A percentile compares a stretch with the other conserved stretches of the same genome.
Evolutionary conservation across 495 filamentous ascomycete species (phyloP).

Genomic region (Penicillium robsamsonii): DNA sequence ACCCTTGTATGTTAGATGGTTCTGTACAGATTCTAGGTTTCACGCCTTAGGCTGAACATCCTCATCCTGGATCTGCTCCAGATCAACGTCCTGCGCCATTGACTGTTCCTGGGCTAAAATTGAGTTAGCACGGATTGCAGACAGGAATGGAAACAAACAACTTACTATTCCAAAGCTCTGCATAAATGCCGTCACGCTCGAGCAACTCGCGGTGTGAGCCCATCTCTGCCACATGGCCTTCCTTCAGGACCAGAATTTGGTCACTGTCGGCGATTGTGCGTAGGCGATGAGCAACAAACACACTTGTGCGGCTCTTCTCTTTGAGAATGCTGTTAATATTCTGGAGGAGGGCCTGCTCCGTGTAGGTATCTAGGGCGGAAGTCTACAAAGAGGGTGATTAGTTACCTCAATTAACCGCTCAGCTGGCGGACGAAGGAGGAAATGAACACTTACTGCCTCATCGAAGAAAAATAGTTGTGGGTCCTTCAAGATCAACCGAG

Average conservation of each 20-base stretch:
- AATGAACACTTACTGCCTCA: constrained; percentile 64
- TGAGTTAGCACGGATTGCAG: constrained; percentile 4
- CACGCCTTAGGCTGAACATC: constrained; percentile 3
- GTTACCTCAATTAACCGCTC: constrained; percentile 9
- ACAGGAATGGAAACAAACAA: neutral
- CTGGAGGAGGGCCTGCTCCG: constrained; percentile 83
- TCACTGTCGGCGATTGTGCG: constrained; percentile 94
- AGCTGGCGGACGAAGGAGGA: neutral
- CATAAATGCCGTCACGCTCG: constrained; percentile 76
- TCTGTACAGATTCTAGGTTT: neutral
- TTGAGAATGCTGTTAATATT: constrained; percentile 93
- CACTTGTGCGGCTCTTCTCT: constrained; percentile 83
- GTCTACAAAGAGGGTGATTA: constrained; percentile 48
- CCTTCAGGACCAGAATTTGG: constrained; percentile 85
- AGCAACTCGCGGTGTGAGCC: constrained; percentile 86
- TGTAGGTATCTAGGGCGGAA: constrained; percentile 92
- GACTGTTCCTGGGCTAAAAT: constrained; percentile 47
- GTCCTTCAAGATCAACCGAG: constrained; percentile 84
- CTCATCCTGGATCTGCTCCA: constrained; percentile 16
- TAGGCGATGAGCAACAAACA: constrained; percentile 90
- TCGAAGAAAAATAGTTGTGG: constrained; percentile 94
- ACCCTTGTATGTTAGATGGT: neutral
- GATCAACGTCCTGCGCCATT: constrained; percentile 33
- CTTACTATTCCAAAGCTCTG: constrained; percentile 86
- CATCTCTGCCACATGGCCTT: constrained; percentile 77